A percentile compares a stretch with the other conserved stretches of the same genome.
Evolutionary conservation across 1,284 basidiomycete species (phyloP).

Genomic region (Flammula alnicola): DNA sequence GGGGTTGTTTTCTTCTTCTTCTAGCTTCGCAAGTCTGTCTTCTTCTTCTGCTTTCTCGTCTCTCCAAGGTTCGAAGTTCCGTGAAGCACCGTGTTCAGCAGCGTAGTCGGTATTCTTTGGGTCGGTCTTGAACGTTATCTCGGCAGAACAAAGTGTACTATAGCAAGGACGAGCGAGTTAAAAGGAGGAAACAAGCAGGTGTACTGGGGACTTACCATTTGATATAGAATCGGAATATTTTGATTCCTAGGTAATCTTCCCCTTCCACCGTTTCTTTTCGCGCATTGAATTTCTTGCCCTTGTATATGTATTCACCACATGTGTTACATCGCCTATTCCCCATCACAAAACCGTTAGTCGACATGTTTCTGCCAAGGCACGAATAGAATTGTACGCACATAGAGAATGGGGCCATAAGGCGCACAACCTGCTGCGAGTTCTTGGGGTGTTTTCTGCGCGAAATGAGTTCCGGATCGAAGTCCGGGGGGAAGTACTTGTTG

Average conservation of each 20-base stretch:
- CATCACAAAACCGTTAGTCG: conserved; percentile 16
- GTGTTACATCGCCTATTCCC: conserved; percentile 83
- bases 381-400: conserved; percentile 62
- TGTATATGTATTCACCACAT: conserved; percentile 97
- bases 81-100: conserved; percentile 91
- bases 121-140: conserved; percentile 99
- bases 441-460: conserved; percentile 87
- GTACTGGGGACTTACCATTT: conserved; percentile 60
- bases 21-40: conserved; percentile 77
- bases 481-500: conserved; percentile 92
- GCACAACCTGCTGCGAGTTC: conserved; percentile 95
- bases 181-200: not conserved
- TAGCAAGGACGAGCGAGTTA: not conserved
- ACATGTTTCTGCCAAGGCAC: not conserved
- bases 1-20: conserved; percentile 92
- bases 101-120: conserved; percentile 96
- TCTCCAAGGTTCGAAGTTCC: conserved; percentile 94
- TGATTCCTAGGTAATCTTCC: conserved; percentile 98
- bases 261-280: conserved; percentile 97
- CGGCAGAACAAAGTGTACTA: conserved; percentile 92
- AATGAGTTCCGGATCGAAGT: conserved; percentile 98
- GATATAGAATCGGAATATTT: conserved; percentile 88
- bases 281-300: conserved; percentile 99
- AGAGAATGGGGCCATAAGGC: conserved; percentile 98
- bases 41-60: conserved; percentile 76